A percentile compares a stretch with the other conserved stretches of the same genome.
These are phyloP conservation scores for Albugo candida DNA, from an alignment of 352 stramenopile species.

Conservation along the genomic window DNA sequence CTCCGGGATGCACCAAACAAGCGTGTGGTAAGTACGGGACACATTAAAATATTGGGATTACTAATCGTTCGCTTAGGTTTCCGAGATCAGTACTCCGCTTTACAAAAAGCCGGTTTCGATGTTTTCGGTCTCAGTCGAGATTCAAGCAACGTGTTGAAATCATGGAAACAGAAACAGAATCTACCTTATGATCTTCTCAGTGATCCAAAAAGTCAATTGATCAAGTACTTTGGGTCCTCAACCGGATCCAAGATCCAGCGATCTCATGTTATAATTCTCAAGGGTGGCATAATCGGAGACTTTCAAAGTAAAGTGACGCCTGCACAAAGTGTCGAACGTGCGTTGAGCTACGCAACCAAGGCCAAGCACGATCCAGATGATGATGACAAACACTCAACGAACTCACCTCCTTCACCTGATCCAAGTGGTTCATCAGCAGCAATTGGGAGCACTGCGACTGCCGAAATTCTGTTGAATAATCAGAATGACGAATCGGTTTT, in stretches of 20 bases:
- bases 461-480: slow-evolving; percentile 39
- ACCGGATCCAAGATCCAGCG: slow-evolving; percentile 58
- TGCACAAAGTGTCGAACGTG: slow-evolving; percentile 45
- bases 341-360: slow-evolving; percentile 47
- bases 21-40: slow-evolving; percentile 32
- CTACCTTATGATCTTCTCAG: slow-evolving; percentile 67
- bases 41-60: slow-evolving; percentile 1
- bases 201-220: slow-evolving; percentile 62
- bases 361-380: too few species aligned
- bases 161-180: slow-evolving; percentile 63
- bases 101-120: slow-evolving; percentile 54
- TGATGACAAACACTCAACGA: too few species aligned
- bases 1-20: slow-evolving; percentile 74
- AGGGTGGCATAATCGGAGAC: slow-evolving; percentile 58
- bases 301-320: slow-evolving; percentile 62
- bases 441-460: background rate
- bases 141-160: slow-evolving; percentile 41
- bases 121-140: slow-evolving; percentile 70
- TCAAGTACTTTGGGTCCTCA: slow-evolving; percentile 76
- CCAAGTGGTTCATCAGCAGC: background rate
- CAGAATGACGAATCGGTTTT: slow-evolving; percentile 32
- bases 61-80: slow-evolving; percentile 23
- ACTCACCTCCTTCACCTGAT: background rate
- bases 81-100: slow-evolving; percentile 64
- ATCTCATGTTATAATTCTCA: slow-evolving; percentile 67